Evolutionary conservation across 805 yeast genomes (phyloP).

Genomic region (Yamadazyma scolyti): DNA sequence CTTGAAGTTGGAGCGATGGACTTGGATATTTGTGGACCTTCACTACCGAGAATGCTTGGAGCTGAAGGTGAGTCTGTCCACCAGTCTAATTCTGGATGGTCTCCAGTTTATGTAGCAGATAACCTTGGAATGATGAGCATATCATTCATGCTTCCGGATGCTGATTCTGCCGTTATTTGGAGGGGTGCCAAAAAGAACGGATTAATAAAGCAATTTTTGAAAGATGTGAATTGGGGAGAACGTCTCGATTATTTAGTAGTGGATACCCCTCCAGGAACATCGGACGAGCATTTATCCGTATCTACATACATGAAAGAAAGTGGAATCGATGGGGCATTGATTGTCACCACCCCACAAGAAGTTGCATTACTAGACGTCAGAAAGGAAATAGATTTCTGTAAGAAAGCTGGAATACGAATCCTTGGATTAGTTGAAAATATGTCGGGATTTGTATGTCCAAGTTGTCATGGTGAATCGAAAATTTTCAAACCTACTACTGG

Average conservation of each 20-base stretch:
- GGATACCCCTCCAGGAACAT: slow-evolving; percentile 98
- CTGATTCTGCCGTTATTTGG: slow-evolving; percentile 95
- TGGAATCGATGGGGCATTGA: slow-evolving; percentile 92
- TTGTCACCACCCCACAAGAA: slow-evolving; percentile 97
- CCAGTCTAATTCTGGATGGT: slow-evolving; percentile 90
- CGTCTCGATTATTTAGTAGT: slow-evolving; percentile 76
- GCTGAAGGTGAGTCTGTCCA: slow-evolving; percentile 84
- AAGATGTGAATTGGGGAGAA: slow-evolving; percentile 94
- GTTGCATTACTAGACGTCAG: slow-evolving; percentile 93
- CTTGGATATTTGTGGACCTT: slow-evolving; percentile 96
- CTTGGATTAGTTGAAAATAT: slow-evolving; percentile 94
- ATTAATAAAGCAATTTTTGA: slow-evolving; percentile 85
- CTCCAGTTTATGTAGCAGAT: slow-evolving; percentile 94
- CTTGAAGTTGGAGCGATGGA: slow-evolving; percentile 96
- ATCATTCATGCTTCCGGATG: slow-evolving; percentile 89
- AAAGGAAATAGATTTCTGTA: slow-evolving; percentile 92
- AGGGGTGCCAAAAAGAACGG: slow-evolving; percentile 95
- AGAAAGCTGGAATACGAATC: slow-evolving; percentile 81
- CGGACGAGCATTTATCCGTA: slow-evolving; percentile 93
- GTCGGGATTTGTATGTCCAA: slow-evolving; percentile 98
- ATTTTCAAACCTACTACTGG: slow-evolving; percentile 96
- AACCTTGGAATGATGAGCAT: slow-evolving; percentile 94
- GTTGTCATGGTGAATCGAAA: slow-evolving; percentile 83
- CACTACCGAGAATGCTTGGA: slow-evolving; percentile 92
- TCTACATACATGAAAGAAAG: slow-evolving; percentile 83